These are phyloP conservation scores for Penicillium pulvis DNA, from an alignment of 495 filamentous ascomycete genomes.

Conservation along the genomic window DNA sequence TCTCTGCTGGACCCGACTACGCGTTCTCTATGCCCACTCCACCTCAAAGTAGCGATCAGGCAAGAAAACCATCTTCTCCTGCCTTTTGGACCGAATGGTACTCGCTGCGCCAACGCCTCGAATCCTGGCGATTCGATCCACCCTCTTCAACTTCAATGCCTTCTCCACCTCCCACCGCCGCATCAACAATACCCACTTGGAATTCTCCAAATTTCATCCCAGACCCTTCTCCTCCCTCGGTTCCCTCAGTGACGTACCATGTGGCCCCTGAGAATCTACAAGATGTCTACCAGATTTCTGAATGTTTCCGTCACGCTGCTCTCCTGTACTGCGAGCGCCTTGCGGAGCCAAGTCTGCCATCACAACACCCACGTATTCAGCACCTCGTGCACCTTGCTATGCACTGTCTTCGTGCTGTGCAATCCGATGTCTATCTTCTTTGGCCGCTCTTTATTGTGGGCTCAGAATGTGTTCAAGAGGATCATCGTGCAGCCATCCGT, in stretches of 20 bases:
- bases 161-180: constrained; percentile 23
- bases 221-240: constrained; percentile 30
- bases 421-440: constrained; percentile 84
- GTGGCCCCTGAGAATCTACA: constrained; percentile 42
- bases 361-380: constrained; percentile 77
- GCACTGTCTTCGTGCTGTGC: constrained; percentile 76
- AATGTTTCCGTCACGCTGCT: constrained; percentile 86
- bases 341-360: constrained; percentile 73
- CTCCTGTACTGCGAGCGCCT: constrained; percentile 91
- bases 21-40: constrained; percentile 32
- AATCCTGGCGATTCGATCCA: constrained; percentile 76
- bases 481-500: constrained; percentile 76
- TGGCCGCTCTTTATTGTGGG: constrained; percentile 94
- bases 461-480: constrained; percentile 83
- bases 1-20: constrained; percentile 19
- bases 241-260: constrained; percentile 23
- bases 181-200: constrained; percentile 29
- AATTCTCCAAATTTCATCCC: constrained; percentile 40
- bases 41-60: constrained; percentile 29
- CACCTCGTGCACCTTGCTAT: constrained; percentile 78
- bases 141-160: constrained; percentile 26
- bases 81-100: constrained; percentile 88
- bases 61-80: constrained; percentile 34
- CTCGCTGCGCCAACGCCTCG: constrained; percentile 72
- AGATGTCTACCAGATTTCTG: constrained; percentile 70